Evolutionary conservation across 1,284 basidiomycete species (phyloP).

Genomic region (Cryptococcus sp.): DNA sequence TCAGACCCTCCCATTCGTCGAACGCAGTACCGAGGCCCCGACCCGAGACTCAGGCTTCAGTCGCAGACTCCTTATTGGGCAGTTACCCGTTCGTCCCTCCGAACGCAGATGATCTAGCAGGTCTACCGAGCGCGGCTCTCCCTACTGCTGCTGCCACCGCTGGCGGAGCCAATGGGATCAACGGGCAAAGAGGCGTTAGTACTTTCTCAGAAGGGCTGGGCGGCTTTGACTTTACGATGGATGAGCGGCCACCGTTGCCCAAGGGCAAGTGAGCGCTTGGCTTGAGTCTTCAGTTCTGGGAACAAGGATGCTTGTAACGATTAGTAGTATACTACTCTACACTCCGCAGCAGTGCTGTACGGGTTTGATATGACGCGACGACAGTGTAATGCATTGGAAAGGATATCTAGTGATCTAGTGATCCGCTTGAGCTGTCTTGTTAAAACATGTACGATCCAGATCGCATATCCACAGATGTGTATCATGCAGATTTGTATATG

Average conservation of each 20-base stretch:
- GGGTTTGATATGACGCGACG: no score
- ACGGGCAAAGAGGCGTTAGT: slow-evolving; percentile 33
- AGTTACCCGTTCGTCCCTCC: slow-evolving; percentile 49
- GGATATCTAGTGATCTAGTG: no score
- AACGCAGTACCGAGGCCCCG: not conserved
- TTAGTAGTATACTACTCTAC: no score
- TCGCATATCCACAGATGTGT: no score
- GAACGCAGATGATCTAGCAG: slow-evolving; percentile 34
- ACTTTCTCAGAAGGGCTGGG: slow-evolving; percentile 41
- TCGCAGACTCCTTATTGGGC: slow-evolving; percentile 48
- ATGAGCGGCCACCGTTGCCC: slow-evolving; percentile 10
- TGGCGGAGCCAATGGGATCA: not conserved
- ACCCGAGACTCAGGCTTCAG: slow-evolving; percentile 28
- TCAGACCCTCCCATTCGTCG: not conserved
- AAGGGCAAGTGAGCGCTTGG: not conserved
- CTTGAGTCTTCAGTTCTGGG: no score
- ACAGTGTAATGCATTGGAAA: no score
- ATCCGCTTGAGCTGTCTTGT: no score
- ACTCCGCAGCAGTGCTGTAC: no score
- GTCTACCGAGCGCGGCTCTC: slow-evolving; percentile 16
- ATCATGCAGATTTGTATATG: no score
- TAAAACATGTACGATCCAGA: no score
- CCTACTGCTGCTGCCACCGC: not conserved
- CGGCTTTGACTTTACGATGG: slow-evolving; percentile 47
- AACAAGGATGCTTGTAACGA: no score